Evolutionary conservation across 345 rosid genomes (phyloP).

Genomic region (Salix viminalis): DNA sequence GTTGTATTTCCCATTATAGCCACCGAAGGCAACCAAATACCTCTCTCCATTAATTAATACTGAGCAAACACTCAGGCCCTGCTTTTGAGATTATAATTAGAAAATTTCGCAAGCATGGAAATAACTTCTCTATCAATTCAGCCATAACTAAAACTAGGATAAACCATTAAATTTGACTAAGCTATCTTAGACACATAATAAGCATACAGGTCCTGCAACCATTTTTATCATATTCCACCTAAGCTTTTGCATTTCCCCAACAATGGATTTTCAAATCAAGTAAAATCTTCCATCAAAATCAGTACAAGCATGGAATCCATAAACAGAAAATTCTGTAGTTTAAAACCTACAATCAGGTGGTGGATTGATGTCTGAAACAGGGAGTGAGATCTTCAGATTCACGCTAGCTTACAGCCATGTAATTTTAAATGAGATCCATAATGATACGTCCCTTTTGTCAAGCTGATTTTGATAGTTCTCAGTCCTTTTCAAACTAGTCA

Average conservation of each 20-base stretch:
- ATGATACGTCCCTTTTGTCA: not conserved
- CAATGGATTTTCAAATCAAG: not conserved
- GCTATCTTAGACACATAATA: not conserved
- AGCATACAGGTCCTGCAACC: too few relatives aligned
- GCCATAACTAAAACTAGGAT: not conserved
- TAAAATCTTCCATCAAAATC: not conserved
- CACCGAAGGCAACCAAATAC: conserved; percentile 89
- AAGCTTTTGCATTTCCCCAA: not conserved
- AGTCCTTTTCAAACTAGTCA: not conserved
- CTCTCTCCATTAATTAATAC: conserved; percentile 59
- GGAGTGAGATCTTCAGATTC: not conserved
- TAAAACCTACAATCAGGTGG: not conserved
- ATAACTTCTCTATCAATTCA: not conserved
- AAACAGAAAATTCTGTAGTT: not conserved
- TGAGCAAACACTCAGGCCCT: conserved; percentile 89
- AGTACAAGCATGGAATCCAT: not conserved
- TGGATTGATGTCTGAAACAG: not conserved
- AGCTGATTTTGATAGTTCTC: not conserved
- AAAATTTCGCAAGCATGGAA: not conserved
- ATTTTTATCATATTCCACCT: not conserved
- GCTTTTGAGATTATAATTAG: conserved; percentile 24
- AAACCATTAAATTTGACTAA: not conserved
- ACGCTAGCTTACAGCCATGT: not conserved
- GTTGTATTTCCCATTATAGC: conserved; percentile 91
- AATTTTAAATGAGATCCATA: not conserved